phyloP scores from a whole-genome alignment of 495 filamentous ascomycete species.

The Penicillium fimorum region DNA sequence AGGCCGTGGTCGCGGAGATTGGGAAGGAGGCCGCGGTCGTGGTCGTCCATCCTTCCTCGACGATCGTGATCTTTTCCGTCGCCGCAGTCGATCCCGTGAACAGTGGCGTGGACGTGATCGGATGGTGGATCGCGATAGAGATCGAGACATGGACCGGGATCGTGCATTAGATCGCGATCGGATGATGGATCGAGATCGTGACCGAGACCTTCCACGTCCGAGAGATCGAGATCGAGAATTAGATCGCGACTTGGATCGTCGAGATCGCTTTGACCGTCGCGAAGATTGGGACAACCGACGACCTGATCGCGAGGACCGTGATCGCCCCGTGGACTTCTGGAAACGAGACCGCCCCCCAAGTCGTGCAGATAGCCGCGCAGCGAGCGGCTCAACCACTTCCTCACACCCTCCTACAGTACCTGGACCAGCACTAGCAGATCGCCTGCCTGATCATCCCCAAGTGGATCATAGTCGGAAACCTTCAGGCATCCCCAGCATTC shows the following conservation, averaged over 20 bases:
- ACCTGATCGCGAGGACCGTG: constrained; percentile 52
- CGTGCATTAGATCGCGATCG: constrained; percentile 33
- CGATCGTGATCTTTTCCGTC: constrained; percentile 57
- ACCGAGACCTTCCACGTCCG: constrained; percentile 25
- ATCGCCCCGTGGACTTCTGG: constrained; percentile 58
- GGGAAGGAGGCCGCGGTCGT: constrained; percentile 59
- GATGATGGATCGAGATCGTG: constrained; percentile 31
- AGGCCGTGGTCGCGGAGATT: constrained; percentile 65
- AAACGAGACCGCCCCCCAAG: constrained; percentile 50
- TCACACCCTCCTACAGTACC: constrained; percentile 20
- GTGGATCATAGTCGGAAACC: constrained; percentile 38
- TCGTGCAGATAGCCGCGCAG: constrained; percentile 43
- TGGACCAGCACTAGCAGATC: constrained; percentile 11
- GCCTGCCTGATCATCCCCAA: constrained; percentile 24
- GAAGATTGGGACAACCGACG: constrained; percentile 43
- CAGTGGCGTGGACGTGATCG: constrained; percentile 51
- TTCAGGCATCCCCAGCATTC: constrained; percentile 30
- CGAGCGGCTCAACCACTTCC: constrained; percentile 28
- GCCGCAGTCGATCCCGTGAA: constrained; percentile 69
- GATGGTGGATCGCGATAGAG: constrained; percentile 39
- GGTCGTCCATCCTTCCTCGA: constrained; percentile 55
- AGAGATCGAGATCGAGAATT: constrained; percentile 37
- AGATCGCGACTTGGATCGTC: constrained; percentile 39
- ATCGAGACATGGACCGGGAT: constrained; percentile 41
- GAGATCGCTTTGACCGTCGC: constrained; percentile 48